Conservation (phyloP, 2,329 filamentous ascomycete species). For the Endoconidiophora polonica region DNA sequence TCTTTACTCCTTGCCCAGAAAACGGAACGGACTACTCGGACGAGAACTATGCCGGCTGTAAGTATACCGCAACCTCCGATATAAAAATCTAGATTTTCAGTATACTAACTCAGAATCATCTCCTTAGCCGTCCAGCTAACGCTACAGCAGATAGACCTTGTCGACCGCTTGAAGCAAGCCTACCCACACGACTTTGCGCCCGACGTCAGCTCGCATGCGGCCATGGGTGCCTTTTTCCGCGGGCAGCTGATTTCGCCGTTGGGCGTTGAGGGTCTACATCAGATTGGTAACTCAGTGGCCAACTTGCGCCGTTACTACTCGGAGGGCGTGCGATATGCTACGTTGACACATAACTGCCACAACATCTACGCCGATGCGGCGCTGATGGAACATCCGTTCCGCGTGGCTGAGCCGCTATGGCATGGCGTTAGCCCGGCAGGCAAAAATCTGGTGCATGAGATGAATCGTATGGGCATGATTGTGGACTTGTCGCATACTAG, state of each 20-base stretch:
- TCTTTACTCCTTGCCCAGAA: slow-evolving; percentile 59
- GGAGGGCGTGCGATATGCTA: slow-evolving; percentile 73
- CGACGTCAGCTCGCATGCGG: slow-evolving; percentile 40
- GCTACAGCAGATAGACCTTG: slow-evolving; percentile 58
- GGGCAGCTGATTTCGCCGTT: slow-evolving; percentile 59
- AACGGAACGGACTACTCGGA: slow-evolving; percentile 60
- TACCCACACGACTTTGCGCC: slow-evolving; percentile 58
- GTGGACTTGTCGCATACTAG: slow-evolving; percentile 66
- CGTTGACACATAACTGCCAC: slow-evolving; percentile 85
- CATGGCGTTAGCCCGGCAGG: slow-evolving; percentile 58
- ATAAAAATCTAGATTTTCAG: neutral
- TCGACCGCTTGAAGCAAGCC: slow-evolving; percentile 41
- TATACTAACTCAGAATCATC: slow-evolving; percentile 4
- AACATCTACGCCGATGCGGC: slow-evolving; percentile 82
- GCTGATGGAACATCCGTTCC: slow-evolving; percentile 36
- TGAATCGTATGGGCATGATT: slow-evolving; percentile 92
- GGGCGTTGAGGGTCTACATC: slow-evolving; percentile 77
- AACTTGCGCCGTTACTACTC: slow-evolving; percentile 60
- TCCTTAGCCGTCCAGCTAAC: slow-evolving; percentile 46
- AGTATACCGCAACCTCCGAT: slow-evolving; percentile 16
- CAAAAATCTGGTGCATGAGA: slow-evolving; percentile 56
- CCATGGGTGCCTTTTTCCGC: slow-evolving; percentile 41
- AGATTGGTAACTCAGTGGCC: slow-evolving; percentile 71
- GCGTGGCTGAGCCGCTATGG: slow-evolving; percentile 42
- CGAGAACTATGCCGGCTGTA: slow-evolving; percentile 51